These are phyloP conservation scores for Pyrus bretschneideri DNA, from an alignment of 306 rosid genomes.

Conservation along the genomic window DNA sequence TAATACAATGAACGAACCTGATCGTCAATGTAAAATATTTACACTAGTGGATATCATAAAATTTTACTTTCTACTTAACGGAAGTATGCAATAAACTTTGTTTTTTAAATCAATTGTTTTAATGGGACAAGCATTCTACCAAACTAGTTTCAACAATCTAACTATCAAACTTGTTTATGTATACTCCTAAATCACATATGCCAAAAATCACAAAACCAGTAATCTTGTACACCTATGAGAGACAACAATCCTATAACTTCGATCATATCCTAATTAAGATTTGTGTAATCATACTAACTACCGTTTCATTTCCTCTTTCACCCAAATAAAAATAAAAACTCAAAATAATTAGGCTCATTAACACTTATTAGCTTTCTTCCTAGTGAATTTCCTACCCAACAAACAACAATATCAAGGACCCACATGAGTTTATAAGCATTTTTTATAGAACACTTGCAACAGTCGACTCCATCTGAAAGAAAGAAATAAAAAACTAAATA, in stretches of 20 bases:
- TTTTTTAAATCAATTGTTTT: too few relatives aligned
- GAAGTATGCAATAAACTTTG: too few relatives aligned
- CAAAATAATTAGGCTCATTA: neutral
- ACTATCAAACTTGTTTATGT: too few relatives aligned
- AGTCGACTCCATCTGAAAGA: neutral
- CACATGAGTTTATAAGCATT: neutral
- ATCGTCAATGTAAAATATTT: too few relatives aligned
- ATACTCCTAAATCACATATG: too few relatives aligned
- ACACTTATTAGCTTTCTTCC: constrained; percentile 9
- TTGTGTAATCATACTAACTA: constrained; percentile 10
- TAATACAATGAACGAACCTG: too few relatives aligned
- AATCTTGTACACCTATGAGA: constrained; percentile 22
- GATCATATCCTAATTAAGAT: constrained; percentile 10
- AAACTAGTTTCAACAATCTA: too few relatives aligned
- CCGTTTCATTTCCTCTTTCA: constrained; percentile 4
- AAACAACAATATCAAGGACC: constrained; percentile 2
- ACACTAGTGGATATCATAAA: too few relatives aligned
- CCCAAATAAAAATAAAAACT: constrained; percentile 13
- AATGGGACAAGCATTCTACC: too few relatives aligned
- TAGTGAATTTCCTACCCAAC: constrained; percentile 48
- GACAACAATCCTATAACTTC: constrained; percentile 3
- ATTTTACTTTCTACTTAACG: too few relatives aligned
- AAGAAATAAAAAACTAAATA: neutral
- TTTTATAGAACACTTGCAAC: neutral
- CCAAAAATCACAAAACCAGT: too few relatives aligned